phyloP scores from a whole-genome alignment of 371 early-diverging fungal species.

The Mortierella sp. region DNA sequence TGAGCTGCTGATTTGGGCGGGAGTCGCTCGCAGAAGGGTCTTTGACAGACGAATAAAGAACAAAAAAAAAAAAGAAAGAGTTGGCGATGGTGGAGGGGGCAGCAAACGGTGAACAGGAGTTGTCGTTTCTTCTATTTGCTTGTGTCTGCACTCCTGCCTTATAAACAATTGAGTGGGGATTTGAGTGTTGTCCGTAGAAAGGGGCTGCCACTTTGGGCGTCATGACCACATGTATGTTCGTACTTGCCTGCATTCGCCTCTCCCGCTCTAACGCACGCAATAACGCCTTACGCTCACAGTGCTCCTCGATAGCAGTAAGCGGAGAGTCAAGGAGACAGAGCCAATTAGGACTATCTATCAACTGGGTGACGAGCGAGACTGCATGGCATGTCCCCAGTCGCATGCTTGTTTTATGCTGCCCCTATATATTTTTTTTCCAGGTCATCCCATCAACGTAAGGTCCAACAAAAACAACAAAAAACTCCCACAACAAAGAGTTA shows the following conservation, averaged over 20 bases:
- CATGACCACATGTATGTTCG: too few species aligned
- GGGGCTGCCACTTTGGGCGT: slow-evolving; percentile 17
- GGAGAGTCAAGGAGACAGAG: slow-evolving; percentile 2
- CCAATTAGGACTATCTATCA: neutral
- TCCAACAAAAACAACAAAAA: slow-evolving; percentile 14
- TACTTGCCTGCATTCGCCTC: too few species aligned
- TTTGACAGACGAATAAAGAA: neutral
- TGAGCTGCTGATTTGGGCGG: neutral
- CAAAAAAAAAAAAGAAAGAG: slow-evolving; percentile 1
- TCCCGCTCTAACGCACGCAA: neutral
- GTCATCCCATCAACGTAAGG: slow-evolving; percentile 28
- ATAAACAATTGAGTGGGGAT: slow-evolving; percentile 12
- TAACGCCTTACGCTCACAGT: neutral
- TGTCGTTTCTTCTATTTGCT: neutral
- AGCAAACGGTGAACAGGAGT: slow-evolving; percentile 6
- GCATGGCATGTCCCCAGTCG: slow-evolving; percentile 3
- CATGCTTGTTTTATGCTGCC: slow-evolving; percentile 12
- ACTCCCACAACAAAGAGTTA: too few species aligned
- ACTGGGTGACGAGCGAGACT: neutral
- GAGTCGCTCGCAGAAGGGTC: neutral
- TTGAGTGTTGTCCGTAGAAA: slow-evolving; percentile 3
- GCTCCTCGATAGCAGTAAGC: too few species aligned
- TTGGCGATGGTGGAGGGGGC: neutral
- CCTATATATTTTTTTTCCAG: slow-evolving; percentile 18
- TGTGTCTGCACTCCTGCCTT: slow-evolving; percentile 4